phyloP scores from a whole-genome alignment of 2,329 filamentous ascomycete genomes.

The Diaporthe amygdali region DNA sequence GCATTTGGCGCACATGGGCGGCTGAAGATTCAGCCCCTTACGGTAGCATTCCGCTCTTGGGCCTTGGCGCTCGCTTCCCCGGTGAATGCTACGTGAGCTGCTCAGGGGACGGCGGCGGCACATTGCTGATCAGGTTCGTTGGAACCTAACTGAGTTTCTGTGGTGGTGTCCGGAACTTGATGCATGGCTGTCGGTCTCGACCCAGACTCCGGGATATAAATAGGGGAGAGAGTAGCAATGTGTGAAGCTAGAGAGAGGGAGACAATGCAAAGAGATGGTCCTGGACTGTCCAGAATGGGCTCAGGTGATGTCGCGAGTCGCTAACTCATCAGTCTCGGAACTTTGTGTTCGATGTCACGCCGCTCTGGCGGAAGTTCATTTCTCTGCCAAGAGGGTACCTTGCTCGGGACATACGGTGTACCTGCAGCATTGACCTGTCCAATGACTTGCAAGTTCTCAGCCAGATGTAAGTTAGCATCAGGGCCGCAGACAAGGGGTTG shows the following conservation, averaged over 20 bases:
- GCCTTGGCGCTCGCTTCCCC: not conserved
- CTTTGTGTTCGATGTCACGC: not conserved
- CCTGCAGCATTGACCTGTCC: not conserved
- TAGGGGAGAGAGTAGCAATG: not conserved
- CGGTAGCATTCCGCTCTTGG: not conserved
- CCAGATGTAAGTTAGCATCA: not conserved
- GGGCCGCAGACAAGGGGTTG: not conserved
- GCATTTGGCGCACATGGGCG: not conserved
- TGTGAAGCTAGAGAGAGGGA: not conserved
- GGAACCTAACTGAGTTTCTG: not conserved
- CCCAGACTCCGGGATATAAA: not conserved
- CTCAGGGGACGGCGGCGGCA: not conserved
- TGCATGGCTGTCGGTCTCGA: not conserved
- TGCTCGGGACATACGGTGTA: not conserved
- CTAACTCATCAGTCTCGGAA: not conserved
- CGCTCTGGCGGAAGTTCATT: not conserved
- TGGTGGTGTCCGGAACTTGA: not conserved
- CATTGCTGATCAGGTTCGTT: not conserved
- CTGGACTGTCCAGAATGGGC: not conserved
- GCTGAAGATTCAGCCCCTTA: conserved; percentile 2
- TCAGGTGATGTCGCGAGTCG: not conserved
- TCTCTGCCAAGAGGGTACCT: no score
- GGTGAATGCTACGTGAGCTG: not conserved
- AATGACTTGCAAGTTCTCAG: not conserved
- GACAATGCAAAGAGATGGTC: not conserved